Conservation (phyloP, 1,139 yeast genomes). For the Zygosaccharomyces sapae region DNA sequence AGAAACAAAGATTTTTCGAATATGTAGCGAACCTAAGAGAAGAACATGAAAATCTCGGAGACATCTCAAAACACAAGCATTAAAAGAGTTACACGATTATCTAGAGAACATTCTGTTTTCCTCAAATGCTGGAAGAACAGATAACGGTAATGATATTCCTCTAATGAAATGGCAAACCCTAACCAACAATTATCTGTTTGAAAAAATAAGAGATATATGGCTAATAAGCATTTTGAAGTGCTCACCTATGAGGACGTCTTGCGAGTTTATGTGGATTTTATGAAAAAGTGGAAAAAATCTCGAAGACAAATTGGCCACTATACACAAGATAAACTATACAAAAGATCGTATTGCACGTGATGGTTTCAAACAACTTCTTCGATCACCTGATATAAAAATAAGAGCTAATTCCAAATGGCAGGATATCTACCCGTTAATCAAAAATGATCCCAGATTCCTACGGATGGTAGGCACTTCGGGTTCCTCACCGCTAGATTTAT, state of each 20-base stretch:
- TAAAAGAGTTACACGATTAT: conserved; percentile 50
- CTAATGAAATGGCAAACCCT: conserved; percentile 27
- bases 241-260: conserved; percentile 61
- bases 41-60: conserved; percentile 39
- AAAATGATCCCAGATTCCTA: conserved; percentile 55
- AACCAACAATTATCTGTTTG: conserved; percentile 38
- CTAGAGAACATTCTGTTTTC: conserved; percentile 32
- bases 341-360: conserved; percentile 65
- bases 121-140: conserved; percentile 3
- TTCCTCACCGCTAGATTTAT: conserved; percentile 72
- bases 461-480: conserved; percentile 74
- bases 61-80: conserved; percentile 46
- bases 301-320: conserved; percentile 35
- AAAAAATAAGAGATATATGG: conserved; percentile 54
- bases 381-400: conserved; percentile 37
- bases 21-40: conserved; percentile 44
- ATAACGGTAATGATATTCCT: conserved; percentile 21
- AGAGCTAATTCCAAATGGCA: conserved; percentile 58
- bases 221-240: conserved; percentile 53
- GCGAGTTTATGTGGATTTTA: conserved; percentile 44
- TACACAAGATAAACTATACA: conserved; percentile 44
- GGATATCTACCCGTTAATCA: conserved; percentile 50
- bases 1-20: conserved; percentile 49
- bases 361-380: conserved; percentile 48
- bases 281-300: conserved; percentile 37